Conservation (phyloP, 345 rosid genomes). For the Durio zibethinus region DNA sequence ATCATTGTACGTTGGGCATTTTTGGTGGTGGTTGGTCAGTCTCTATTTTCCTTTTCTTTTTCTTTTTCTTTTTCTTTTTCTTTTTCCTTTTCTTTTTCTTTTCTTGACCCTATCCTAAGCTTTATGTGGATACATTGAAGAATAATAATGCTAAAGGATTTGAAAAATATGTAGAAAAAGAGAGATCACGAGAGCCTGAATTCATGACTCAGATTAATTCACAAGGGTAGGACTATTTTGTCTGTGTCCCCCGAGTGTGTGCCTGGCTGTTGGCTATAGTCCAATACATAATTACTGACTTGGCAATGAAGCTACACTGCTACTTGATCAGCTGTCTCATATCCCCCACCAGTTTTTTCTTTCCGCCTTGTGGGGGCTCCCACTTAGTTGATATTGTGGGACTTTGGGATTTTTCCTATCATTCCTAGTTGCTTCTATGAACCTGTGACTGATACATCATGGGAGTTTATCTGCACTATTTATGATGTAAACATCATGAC, state of each 20-base stretch:
- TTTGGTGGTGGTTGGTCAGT: neutral
- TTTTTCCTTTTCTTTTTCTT: neutral
- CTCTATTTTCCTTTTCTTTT: neutral
- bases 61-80: neutral
- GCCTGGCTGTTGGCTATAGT: neutral
- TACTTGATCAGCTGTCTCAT: neutral
- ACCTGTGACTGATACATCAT: neutral
- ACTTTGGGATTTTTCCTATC: neutral
- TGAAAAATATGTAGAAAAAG: neutral
- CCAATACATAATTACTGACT: neutral
- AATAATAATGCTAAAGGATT: neutral
- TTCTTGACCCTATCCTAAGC: neutral
- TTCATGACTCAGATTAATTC: neutral
- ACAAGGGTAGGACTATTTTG: neutral
- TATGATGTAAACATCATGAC: neutral
- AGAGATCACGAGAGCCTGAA: neutral
- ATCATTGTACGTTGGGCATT: neutral
- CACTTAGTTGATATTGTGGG: neutral
- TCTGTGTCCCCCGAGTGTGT: neutral
- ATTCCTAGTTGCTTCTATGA: neutral
- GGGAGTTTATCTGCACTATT: neutral
- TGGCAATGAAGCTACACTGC: neutral
- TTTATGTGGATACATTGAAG: neutral
- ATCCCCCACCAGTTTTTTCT: slow-evolving; percentile 4
- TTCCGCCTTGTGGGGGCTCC: neutral